Conservation (phyloP, 2,329 filamentous ascomycete species). For the Colletotrichum horii region DNA sequence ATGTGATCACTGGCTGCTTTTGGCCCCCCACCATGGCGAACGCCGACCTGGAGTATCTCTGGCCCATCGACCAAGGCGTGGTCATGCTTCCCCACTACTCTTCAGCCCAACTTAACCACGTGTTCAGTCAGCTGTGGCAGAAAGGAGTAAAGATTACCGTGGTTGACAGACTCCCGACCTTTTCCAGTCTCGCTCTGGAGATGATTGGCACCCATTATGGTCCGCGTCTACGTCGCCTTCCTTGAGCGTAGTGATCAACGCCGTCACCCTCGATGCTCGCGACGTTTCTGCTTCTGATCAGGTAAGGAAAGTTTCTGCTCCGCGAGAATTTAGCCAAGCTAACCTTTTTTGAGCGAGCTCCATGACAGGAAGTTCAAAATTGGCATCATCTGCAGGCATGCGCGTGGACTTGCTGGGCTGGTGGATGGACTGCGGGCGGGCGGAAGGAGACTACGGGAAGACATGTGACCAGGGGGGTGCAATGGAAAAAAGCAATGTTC, state of each 20-base stretch:
- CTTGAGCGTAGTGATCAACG: background rate
- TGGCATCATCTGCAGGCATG: background rate
- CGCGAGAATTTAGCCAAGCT: background rate
- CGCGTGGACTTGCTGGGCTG: background rate
- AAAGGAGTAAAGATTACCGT: background rate
- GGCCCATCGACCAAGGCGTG: background rate
- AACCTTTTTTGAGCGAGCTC: background rate
- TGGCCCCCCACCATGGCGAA: background rate
- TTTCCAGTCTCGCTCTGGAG: background rate
- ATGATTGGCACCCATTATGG: background rate
- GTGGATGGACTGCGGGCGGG: background rate
- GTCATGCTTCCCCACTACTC: background rate
- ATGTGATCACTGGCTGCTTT: background rate
- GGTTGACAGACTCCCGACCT: background rate
- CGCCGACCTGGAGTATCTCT: background rate
- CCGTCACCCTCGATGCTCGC: background rate
- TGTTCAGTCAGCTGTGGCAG: background rate
- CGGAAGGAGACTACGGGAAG: background rate
- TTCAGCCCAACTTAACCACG: background rate
- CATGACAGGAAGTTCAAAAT: background rate
- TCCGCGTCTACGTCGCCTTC: background rate
- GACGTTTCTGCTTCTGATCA: background rate
- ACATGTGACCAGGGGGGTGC: background rate
- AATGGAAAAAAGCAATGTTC: background rate
- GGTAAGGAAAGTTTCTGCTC: no score